Evolutionary conservation across 2,329 filamentous ascomycete species (phyloP).

Genomic region (Arthrinium phaeospermum): DNA sequence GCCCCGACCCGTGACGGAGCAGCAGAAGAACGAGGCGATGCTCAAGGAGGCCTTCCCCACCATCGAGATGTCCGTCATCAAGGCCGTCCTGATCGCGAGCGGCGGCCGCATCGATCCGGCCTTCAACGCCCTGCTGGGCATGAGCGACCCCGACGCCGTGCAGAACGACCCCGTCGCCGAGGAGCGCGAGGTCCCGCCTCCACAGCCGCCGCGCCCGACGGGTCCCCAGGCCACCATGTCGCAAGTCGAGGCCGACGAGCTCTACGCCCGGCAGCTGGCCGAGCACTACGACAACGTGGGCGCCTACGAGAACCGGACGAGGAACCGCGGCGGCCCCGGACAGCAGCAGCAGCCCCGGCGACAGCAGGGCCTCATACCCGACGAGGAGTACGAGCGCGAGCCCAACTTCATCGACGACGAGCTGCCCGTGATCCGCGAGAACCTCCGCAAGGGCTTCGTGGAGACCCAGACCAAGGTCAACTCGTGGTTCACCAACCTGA

Average conservation of each 20-base stretch:
- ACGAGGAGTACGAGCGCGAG: slow-evolving; percentile 70
- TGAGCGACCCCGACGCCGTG: slow-evolving; percentile 78
- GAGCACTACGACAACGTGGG: slow-evolving; percentile 80
- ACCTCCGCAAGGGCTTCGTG: slow-evolving; percentile 90
- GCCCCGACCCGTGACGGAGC: slow-evolving; percentile 79
- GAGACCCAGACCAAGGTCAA: slow-evolving; percentile 95
- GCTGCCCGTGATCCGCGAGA: slow-evolving; percentile 89
- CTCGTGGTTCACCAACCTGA: slow-evolving; percentile 87
- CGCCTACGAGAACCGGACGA: slow-evolving; percentile 62
- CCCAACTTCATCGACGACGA: slow-evolving; percentile 97
- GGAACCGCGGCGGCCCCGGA: slow-evolving; percentile 45
- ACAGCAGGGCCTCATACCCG: slow-evolving; percentile 59
- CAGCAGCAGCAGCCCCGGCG: slow-evolving; percentile 40
- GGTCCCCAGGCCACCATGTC: slow-evolving; percentile 65
- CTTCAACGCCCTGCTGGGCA: slow-evolving; percentile 93
- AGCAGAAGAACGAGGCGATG: slow-evolving; percentile 84
- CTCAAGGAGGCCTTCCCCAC: slow-evolving; percentile 92
- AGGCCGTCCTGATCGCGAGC: slow-evolving; percentile 86
- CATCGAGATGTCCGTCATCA: slow-evolving; percentile 81
- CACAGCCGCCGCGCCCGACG: slow-evolving; percentile 80
- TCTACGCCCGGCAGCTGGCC: slow-evolving; percentile 89
- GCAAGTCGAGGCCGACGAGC: slow-evolving; percentile 89
- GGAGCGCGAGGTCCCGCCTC: slow-evolving; percentile 67
- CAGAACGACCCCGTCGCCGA: slow-evolving; percentile 52
- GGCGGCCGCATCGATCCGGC: slow-evolving; percentile 87